Conservation (phyloP, 805 yeast genomes). For the Barnettozyma siamensis region DNA sequence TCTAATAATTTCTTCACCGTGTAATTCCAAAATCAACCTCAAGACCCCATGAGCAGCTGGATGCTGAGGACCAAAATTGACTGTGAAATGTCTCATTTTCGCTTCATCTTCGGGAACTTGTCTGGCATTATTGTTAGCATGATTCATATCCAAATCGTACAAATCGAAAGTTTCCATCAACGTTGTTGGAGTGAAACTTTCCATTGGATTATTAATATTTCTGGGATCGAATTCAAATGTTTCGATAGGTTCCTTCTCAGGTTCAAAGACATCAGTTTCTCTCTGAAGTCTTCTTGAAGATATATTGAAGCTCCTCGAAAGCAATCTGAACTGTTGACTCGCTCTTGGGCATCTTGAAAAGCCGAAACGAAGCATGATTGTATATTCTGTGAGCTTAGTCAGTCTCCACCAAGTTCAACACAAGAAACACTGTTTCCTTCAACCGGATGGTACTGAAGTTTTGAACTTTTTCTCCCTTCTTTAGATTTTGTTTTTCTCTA, state of each 20-base stretch:
- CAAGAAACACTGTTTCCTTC: too few species aligned
- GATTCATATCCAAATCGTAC: conserved; percentile 33
- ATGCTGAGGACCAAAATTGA: conserved; percentile 91
- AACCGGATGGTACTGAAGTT: background rate
- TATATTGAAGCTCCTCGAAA: conserved; percentile 4
- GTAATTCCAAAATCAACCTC: conserved; percentile 77
- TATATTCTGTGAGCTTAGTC: too few species aligned
- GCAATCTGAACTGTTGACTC: background rate
- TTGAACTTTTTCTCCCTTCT: background rate
- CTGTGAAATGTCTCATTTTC: conserved; percentile 79
- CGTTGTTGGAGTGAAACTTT: conserved; percentile 27
- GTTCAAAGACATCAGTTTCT: conserved; percentile 22
- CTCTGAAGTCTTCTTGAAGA: conserved; percentile 5
- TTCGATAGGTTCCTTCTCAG: conserved; percentile 17
- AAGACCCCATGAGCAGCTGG: conserved; percentile 94
- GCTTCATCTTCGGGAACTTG: conserved; percentile 16
- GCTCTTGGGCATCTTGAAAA: conserved; percentile 5
- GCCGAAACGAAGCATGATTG: conserved; percentile 6
- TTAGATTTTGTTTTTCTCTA: too few species aligned
- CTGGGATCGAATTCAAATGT: conserved; percentile 15
- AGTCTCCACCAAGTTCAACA: too few species aligned
- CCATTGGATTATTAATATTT: conserved; percentile 36
- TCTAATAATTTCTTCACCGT: conserved; percentile 84
- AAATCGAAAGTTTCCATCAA: conserved; percentile 26
- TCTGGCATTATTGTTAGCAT: conserved; percentile 25